phyloP scores from a whole-genome alignment of 345 rosid species.

The Gynandropsis gynandra region DNA sequence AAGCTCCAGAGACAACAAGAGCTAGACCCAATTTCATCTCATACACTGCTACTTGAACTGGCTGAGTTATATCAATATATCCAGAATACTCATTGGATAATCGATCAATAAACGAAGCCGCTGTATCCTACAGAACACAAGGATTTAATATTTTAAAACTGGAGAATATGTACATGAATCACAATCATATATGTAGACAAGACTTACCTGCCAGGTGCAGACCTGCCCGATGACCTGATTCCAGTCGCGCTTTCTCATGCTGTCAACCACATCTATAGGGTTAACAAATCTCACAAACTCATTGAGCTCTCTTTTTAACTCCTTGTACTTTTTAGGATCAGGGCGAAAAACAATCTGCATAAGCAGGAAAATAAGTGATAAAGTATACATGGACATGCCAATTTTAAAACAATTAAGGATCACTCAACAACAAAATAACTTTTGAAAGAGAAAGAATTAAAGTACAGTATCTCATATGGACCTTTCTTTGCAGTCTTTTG shows the following conservation, averaged over 20 bases:
- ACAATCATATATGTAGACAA: neutral
- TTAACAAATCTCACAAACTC: constrained; percentile 50
- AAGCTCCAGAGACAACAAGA: constrained; percentile 43
- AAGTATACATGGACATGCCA: constrained; percentile 4
- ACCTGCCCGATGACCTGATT: constrained; percentile 46
- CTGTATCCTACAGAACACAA: constrained; percentile 57
- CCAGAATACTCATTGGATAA: constrained; percentile 56
- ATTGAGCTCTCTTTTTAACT: constrained; percentile 50
- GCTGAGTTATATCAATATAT: constrained; percentile 66
- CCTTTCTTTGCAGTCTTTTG: constrained; percentile 59
- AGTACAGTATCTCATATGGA: constrained; percentile 20
- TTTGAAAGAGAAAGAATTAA: neutral
- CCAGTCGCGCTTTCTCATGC: constrained; percentile 36
- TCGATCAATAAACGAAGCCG: constrained; percentile 51
- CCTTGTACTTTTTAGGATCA: constrained; percentile 53
- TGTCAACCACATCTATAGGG: constrained; percentile 35
- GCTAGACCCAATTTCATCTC: constrained; percentile 88
- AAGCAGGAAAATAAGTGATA: constrained; percentile 18
- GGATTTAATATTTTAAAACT: constrained; percentile 7
- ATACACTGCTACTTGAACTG: constrained; percentile 85
- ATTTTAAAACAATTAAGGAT: neutral
- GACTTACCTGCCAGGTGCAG: constrained; percentile 78
- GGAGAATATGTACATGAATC: constrained; percentile 2
- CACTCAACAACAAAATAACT: neutral
- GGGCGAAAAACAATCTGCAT: constrained; percentile 74